Evolutionary conservation across 2,329 filamentous ascomycete genomes (phyloP).

Genomic region (Pseudogymnoascus sp.): DNA sequence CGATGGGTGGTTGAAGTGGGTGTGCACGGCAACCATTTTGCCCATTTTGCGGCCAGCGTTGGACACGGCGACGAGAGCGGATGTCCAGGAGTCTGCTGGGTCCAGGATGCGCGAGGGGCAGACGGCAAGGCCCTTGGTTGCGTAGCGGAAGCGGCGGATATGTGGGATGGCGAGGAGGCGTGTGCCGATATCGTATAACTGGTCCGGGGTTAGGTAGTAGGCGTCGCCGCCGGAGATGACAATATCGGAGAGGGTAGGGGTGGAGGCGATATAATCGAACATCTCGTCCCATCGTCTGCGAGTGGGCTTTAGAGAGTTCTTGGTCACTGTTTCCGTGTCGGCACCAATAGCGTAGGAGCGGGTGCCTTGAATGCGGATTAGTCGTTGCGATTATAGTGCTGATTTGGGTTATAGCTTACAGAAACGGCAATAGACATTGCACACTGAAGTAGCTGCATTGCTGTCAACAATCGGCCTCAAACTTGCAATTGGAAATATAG

Average conservation of each 20-base stretch:
- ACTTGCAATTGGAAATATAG: neutral
- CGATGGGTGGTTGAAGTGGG: slow-evolving; percentile 55
- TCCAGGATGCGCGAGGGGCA: slow-evolving; percentile 48
- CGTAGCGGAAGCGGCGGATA: slow-evolving; percentile 51
- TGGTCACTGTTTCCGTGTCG: slow-evolving; percentile 44
- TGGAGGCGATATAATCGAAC: slow-evolving; percentile 48
- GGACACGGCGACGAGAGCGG: slow-evolving; percentile 42
- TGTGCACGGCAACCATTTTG: slow-evolving; percentile 54
- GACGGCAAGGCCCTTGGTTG: slow-evolving; percentile 53
- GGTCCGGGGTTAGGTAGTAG: slow-evolving; percentile 46
- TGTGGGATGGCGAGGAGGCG: slow-evolving; percentile 48
- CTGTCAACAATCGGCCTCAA: slow-evolving; percentile 16
- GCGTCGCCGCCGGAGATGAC: slow-evolving; percentile 56
- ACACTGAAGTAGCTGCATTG: slow-evolving; percentile 45
- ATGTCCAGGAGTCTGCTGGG: slow-evolving; percentile 42
- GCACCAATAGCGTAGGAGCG: slow-evolving; percentile 50
- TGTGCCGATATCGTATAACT: slow-evolving; percentile 45
- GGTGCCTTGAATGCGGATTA: slow-evolving; percentile 28
- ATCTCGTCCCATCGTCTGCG: slow-evolving; percentile 43
- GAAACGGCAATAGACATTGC: slow-evolving; percentile 54
- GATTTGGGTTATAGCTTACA: slow-evolving; percentile 28
- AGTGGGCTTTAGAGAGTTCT: slow-evolving; percentile 33
- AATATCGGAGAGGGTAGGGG: slow-evolving; percentile 44
- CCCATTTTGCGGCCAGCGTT: slow-evolving; percentile 42
- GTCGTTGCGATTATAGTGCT: neutral